Conservation (phyloP, 495 filamentous ascomycete species). For the Filosporella fistucella region DNA sequence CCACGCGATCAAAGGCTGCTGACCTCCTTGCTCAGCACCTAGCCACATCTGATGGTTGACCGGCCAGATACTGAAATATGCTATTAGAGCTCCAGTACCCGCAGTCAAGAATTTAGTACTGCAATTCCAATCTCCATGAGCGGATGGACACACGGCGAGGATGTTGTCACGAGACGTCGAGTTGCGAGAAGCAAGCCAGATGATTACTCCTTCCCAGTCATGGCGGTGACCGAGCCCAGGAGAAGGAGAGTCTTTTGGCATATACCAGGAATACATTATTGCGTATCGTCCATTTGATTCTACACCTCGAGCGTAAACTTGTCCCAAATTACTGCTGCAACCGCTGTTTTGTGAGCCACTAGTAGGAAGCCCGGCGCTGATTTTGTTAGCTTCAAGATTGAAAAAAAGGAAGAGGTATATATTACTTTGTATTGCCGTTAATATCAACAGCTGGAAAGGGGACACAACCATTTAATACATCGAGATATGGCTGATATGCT, state of each 20-base stretch:
- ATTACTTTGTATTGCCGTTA: slow-evolving; percentile 41
- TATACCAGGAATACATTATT: slow-evolving; percentile 44
- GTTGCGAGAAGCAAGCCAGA: slow-evolving; percentile 33
- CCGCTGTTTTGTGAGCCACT: slow-evolving; percentile 26
- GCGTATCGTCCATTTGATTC: slow-evolving; percentile 26
- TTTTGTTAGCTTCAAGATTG: slow-evolving; percentile 6
- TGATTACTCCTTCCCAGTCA: slow-evolving; percentile 33
- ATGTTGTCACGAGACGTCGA: slow-evolving; percentile 31
- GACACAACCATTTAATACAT: slow-evolving; percentile 46
- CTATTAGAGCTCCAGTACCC: slow-evolving; percentile 35
- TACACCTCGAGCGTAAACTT: slow-evolving; percentile 40
- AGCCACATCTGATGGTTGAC: slow-evolving; percentile 40
- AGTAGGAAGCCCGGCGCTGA: slow-evolving; percentile 31
- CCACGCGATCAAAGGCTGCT: slow-evolving; percentile 47
- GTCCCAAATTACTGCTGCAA: slow-evolving; percentile 38
- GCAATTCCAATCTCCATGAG: slow-evolving; percentile 32
- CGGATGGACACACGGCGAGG: slow-evolving; percentile 41
- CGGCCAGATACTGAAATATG: slow-evolving; percentile 40
- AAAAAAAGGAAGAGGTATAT: not conserved
- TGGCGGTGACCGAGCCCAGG: slow-evolving; percentile 12
- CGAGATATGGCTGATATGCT: slow-evolving; percentile 43
- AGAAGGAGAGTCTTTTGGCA: slow-evolving; percentile 16
- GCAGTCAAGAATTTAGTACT: slow-evolving; percentile 24
- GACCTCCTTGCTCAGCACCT: slow-evolving; percentile 35
- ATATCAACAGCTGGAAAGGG: slow-evolving; percentile 47